phyloP scores from a whole-genome alignment of 2,329 filamentous ascomycete genomes.

The Ophiostoma piceae region DNA sequence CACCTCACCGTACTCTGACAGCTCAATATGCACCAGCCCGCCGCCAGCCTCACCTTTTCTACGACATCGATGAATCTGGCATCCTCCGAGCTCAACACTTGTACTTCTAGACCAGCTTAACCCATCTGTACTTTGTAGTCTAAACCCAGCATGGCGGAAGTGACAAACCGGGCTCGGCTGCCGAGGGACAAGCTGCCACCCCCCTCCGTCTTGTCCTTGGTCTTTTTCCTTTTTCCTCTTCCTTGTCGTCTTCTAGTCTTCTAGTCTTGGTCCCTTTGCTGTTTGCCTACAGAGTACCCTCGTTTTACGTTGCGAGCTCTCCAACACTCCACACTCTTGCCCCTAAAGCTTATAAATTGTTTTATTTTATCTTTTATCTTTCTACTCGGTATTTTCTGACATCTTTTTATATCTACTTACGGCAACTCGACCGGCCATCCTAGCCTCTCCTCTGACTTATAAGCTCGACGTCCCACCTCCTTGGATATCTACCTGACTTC shows the following conservation, averaged over 20 bases:
- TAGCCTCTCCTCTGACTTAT: background rate
- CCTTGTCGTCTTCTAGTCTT: background rate
- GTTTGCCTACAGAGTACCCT: background rate
- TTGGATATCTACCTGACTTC: background rate
- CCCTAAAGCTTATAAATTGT: constrained; percentile 3
- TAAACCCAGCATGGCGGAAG: constrained; percentile 3
- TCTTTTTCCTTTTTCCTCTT: background rate
- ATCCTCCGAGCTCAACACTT: background rate
- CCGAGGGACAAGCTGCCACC: constrained; percentile 15
- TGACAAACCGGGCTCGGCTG: constrained; percentile 17
- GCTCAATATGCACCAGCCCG: background rate
- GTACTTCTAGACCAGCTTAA: background rate
- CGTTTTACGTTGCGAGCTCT: constrained; percentile 2
- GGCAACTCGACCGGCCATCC: constrained; percentile 4
- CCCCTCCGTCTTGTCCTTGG: background rate
- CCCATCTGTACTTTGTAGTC: background rate
- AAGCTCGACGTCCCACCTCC: background rate
- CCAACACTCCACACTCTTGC: background rate
- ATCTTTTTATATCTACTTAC: background rate
- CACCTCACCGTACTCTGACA: background rate
- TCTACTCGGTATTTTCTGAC: background rate
- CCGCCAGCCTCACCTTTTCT: background rate
- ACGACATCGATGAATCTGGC: background rate
- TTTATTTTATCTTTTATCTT: background rate
- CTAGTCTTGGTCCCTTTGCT: background rate